phyloP scores from a whole-genome alignment of 352 stramenopile species.

The Pythium aquatile region DNA sequence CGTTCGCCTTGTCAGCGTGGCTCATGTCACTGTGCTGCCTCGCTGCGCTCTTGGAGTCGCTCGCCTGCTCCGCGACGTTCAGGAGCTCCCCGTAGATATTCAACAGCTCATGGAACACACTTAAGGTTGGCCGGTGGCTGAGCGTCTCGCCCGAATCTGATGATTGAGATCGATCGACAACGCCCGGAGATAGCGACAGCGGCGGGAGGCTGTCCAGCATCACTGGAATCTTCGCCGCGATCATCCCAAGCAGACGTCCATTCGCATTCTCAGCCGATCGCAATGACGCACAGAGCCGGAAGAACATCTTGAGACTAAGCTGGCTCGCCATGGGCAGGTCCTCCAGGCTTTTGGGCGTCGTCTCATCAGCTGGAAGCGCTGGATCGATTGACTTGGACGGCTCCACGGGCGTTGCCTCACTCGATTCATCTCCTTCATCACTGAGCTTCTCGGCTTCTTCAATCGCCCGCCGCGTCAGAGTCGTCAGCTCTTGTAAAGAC shows the following conservation, averaged over 20 bases:
- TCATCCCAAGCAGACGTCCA: constrained; percentile 37
- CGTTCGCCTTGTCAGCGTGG: constrained; percentile 29
- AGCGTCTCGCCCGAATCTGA: not conserved
- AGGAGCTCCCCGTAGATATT: constrained; percentile 44
- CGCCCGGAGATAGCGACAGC: constrained; percentile 52
- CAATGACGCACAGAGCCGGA: constrained; percentile 55
- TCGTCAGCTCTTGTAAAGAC: not conserved
- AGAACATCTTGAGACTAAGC: constrained; percentile 69
- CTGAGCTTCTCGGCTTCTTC: constrained; percentile 7
- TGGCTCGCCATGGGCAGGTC: constrained; percentile 48
- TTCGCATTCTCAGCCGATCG: constrained; percentile 28
- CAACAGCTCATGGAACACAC: constrained; percentile 60
- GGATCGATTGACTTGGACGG: not conserved
- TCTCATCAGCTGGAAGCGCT: not conserved
- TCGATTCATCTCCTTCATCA: not conserved
- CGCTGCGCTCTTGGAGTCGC: not conserved
- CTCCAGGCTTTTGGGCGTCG: constrained; percentile 29
- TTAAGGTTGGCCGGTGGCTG: constrained; percentile 20
- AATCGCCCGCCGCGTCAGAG: not conserved
- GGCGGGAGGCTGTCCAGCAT: constrained; percentile 55
- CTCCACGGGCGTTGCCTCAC: not conserved
- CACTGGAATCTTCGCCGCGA: constrained; percentile 53
- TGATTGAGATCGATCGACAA: constrained; percentile 23
- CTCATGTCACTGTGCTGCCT: not conserved
- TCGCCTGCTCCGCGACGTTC: constrained; percentile 6